These are phyloP conservation scores for Citrullus amarus DNA, from an alignment of 306 rosid species.

Conservation along the genomic window DNA sequence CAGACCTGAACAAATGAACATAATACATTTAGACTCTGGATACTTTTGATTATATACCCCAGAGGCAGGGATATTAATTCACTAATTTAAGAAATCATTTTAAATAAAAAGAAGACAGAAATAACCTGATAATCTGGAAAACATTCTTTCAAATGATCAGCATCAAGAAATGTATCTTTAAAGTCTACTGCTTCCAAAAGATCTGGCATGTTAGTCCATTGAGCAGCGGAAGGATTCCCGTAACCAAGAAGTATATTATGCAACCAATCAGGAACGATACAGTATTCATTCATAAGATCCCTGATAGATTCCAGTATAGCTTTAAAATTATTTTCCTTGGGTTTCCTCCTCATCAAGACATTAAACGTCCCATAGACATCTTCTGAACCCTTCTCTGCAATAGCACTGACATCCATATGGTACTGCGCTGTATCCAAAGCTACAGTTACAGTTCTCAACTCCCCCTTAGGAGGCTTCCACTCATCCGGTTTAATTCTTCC, in stretches of 20 bases:
- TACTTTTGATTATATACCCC: background rate
- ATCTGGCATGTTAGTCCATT: conserved; percentile 96
- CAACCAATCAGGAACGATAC: conserved; percentile 96
- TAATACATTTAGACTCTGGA: conserved; percentile 6
- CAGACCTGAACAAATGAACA: conserved; percentile 43
- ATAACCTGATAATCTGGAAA: conserved; percentile 70
- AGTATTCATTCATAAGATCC: conserved; percentile 93
- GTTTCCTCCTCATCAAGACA: conserved; percentile 92
- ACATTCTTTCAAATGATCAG: conserved; percentile 62
- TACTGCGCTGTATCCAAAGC: conserved; percentile 99
- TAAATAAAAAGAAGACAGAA: conserved; percentile 10
- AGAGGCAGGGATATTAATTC: background rate
- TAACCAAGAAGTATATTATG: conserved; percentile 84
- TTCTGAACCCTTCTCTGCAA: conserved; percentile 79
- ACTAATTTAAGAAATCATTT: background rate
- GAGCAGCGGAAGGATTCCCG: conserved; percentile 96
- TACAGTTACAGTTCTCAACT: conserved; percentile 82
- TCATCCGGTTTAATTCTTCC: conserved; percentile 90
- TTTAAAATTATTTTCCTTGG: conserved; percentile 95
- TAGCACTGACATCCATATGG: conserved; percentile 87
- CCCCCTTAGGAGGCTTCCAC: conserved; percentile 99
- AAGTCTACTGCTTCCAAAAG: conserved; percentile 80
- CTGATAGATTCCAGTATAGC: conserved; percentile 93
- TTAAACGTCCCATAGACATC: conserved; percentile 94
- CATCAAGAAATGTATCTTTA: conserved; percentile 87